phyloP scores from a whole-genome alignment of 441 rosid genomes.

The Jatropha podagrica region DNA sequence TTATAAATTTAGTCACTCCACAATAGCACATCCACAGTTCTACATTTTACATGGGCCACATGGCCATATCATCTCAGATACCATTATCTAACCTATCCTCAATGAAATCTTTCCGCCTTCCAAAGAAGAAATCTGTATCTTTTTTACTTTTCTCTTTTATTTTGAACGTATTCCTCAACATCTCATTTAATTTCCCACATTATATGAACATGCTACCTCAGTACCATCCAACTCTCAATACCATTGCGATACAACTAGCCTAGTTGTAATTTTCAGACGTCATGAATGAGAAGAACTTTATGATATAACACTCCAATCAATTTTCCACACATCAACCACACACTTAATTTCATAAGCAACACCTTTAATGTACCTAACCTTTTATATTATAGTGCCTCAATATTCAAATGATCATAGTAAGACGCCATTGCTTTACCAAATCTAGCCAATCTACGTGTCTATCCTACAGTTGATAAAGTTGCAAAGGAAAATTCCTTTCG shows the following conservation, averaged over 20 bases:
- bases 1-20: not conserved
- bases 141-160: not conserved
- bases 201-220: not conserved
- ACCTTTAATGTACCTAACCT: not conserved
- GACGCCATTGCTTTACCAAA: not conserved
- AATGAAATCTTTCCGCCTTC: not conserved
- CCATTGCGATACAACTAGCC: not conserved
- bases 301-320: no score
- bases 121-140: not conserved
- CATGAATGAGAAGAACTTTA: no score
- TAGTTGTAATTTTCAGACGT: no score
- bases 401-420: not conserved
- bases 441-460: not conserved
- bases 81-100: not conserved
- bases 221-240: not conserved
- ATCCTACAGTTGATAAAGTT: not conserved
- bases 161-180: not conserved
- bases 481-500: not conserved
- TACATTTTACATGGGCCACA: not conserved
- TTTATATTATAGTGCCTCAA: not conserved
- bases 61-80: not conserved
- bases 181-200: not conserved
- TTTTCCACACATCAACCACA: no score
- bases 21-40: not conserved
- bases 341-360: not conserved